Conservation (phyloP, 2,329 filamentous ascomycete genomes). For the Leptoxyphium fumago region DNA sequence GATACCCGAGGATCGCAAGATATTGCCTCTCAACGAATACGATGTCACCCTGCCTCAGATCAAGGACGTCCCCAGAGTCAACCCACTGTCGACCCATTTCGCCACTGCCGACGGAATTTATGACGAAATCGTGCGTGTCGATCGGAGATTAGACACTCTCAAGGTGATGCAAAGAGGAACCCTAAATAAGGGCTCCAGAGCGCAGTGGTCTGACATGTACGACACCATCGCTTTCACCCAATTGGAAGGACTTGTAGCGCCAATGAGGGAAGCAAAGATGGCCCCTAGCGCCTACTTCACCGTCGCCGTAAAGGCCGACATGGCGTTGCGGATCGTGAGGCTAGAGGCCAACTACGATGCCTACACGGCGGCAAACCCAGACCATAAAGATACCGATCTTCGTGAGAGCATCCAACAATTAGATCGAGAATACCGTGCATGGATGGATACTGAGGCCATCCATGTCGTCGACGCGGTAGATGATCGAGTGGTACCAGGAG, state of each 20-base stretch:
- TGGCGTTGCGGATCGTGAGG: slow-evolving; percentile 10
- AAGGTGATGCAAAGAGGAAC: background rate
- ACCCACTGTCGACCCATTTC: background rate
- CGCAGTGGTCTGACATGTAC: background rate
- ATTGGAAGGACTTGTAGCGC: background rate
- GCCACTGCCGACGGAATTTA: background rate
- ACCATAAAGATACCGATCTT: background rate
- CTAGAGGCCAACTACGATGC: slow-evolving; percentile 15
- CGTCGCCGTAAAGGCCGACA: slow-evolving; percentile 4
- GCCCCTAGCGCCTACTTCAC: background rate
- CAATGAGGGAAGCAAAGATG: background rate
- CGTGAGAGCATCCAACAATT: background rate
- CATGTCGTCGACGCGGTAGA: background rate
- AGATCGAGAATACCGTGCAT: background rate
- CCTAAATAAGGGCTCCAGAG: background rate
- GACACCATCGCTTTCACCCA: background rate
- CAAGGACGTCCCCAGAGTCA: background rate
- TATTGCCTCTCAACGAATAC: background rate
- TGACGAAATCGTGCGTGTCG: background rate
- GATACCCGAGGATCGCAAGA: background rate
- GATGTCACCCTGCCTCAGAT: background rate
- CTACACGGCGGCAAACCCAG: slow-evolving; percentile 2
- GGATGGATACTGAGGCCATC: background rate
- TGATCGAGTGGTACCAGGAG: background rate
- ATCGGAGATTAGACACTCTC: background rate